Evolutionary conservation across 306 rosid genomes (phyloP).

Genomic region (Datisca glomerata): DNA sequence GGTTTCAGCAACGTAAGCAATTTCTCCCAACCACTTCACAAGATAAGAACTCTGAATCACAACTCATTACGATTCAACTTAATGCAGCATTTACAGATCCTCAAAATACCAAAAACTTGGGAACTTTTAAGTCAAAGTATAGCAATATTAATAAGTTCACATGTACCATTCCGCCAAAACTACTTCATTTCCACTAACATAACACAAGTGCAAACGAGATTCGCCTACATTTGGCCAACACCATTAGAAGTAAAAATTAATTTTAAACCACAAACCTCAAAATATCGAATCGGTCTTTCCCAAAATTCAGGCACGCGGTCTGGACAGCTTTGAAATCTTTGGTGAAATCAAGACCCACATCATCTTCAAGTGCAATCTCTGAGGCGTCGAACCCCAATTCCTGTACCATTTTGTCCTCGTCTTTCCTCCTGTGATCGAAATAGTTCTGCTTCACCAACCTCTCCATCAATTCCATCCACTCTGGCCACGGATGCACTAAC

Average conservation of each 20-base stretch:
- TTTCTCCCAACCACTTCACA: too few species aligned
- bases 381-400: conserved; percentile 45
- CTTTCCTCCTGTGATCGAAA: conserved; percentile 68
- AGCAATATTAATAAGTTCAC: too few species aligned
- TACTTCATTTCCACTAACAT: background rate
- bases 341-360: conserved; percentile 36
- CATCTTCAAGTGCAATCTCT: conserved; percentile 8
- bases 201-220: background rate
- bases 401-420: conserved; percentile 62
- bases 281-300: conserved; percentile 85
- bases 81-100: too few species aligned
- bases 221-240: background rate
- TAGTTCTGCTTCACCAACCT: conserved; percentile 83
- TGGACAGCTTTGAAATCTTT: conserved; percentile 67
- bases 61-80: too few species aligned
- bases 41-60: too few species aligned
- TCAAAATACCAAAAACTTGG: too few species aligned
- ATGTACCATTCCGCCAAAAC: conserved; percentile 2
- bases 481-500: conserved; percentile 93
- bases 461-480: conserved; percentile 92
- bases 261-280: conserved; percentile 53
- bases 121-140: too few species aligned
- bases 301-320: conserved; percentile 67
- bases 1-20: too few species aligned
- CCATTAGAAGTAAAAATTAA: too few species aligned